Conservation (phyloP, 2,329 filamentous ascomycete genomes). For the Didymella segeticola region DNA sequence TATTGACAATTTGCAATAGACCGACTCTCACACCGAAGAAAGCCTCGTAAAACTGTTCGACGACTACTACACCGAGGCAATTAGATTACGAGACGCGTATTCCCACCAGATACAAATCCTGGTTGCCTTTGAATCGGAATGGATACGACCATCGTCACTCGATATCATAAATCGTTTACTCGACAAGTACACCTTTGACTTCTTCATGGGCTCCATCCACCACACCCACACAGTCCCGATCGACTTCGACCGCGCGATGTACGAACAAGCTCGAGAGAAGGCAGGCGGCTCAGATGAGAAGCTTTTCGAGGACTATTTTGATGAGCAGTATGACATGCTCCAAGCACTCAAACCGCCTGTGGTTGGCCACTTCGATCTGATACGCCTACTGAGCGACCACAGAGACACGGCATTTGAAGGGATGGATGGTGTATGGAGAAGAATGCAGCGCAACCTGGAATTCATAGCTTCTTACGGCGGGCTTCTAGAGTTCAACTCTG, state of each 20-base stretch:
- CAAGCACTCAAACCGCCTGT: conserved; percentile 72
- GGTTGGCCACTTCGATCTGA: conserved; percentile 93
- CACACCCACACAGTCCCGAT: conserved; percentile 88
- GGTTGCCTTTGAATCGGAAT: conserved; percentile 92
- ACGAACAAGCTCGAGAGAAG: conserved; percentile 64
- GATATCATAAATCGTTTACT: conserved; percentile 66
- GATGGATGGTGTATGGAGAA: conserved; percentile 74
- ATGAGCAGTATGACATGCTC: conserved; percentile 85
- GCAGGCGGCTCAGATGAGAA: conserved; percentile 64
- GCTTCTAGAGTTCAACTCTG: conserved; percentile 87
- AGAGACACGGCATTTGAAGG: conserved; percentile 66
- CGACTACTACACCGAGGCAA: conserved; percentile 77
- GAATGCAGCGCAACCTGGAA: conserved; percentile 75
- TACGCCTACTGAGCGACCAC: conserved; percentile 77
- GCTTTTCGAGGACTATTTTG: conserved; percentile 87
- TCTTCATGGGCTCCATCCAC: conserved; percentile 92
- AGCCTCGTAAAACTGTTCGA: conserved; percentile 61
- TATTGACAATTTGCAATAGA: conserved; percentile 24
- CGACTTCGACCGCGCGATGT: conserved; percentile 78
- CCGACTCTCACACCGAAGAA: conserved; percentile 37
- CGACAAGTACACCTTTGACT: conserved; percentile 72
- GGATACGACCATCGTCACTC: conserved; percentile 76
- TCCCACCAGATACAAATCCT: conserved; percentile 75
- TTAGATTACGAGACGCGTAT: conserved; percentile 74
- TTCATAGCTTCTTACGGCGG: conserved; percentile 76